phyloP scores from a whole-genome alignment of 164 flowering plant genomes.

The Malania oleifera region DNA sequence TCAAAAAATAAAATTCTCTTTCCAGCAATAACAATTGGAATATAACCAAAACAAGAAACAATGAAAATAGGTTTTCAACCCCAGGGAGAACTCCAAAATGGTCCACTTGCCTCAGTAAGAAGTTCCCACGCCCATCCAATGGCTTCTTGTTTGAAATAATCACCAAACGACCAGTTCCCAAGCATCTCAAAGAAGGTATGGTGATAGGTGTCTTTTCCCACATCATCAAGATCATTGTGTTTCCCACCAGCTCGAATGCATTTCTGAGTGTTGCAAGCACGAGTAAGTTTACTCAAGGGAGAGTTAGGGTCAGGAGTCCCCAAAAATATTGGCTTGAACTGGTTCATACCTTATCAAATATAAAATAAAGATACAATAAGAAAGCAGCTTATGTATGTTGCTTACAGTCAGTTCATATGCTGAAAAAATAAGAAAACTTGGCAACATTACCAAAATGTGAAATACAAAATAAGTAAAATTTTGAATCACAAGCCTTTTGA shows the following conservation, averaged over 20 bases:
- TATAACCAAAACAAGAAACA: neutral
- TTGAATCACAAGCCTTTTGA: too few species aligned
- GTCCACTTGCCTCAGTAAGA: slow-evolving; percentile 62
- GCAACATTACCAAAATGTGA: too few species aligned
- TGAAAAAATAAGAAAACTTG: too few species aligned
- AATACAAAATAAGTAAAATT: too few species aligned
- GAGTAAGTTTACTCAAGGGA: slow-evolving; percentile 63
- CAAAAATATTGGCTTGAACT: slow-evolving; percentile 87
- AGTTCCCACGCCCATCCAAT: slow-evolving; percentile 96
- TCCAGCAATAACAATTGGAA: neutral
- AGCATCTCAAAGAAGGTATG: slow-evolving; percentile 99
- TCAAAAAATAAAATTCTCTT: too few species aligned
- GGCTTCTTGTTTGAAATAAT: slow-evolving; percentile 90
- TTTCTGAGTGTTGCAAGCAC: slow-evolving; percentile 96
- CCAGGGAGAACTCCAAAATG: neutral
- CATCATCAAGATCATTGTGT: slow-evolving; percentile 98
- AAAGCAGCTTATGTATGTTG: too few species aligned
- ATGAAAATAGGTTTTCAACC: neutral
- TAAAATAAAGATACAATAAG: too few species aligned
- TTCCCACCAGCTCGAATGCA: slow-evolving; percentile 98
- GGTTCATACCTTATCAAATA: slow-evolving; percentile 79
- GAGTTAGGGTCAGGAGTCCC: slow-evolving; percentile 87
- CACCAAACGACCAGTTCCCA: slow-evolving; percentile 98
- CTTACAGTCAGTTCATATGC: too few species aligned
- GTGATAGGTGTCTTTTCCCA: slow-evolving; percentile 97